phyloP scores from a whole-genome alignment of 2,329 filamentous ascomycete genomes.

The Rosellinia necatrix region DNA sequence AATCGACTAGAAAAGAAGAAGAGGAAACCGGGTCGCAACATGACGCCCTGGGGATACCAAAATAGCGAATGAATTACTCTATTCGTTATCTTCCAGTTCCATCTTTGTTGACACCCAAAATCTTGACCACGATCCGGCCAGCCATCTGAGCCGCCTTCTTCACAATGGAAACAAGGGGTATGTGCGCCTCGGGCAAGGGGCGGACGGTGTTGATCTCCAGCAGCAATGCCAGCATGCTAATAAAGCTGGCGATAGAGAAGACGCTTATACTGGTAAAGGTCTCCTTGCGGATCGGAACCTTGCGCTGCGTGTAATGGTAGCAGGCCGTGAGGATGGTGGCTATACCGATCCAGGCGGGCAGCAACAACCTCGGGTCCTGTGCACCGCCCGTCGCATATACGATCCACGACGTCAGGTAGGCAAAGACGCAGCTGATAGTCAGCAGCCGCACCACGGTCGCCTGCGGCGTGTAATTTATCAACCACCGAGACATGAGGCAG shows the following conservation, averaged over 20 bases:
- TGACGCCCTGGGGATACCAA: neutral
- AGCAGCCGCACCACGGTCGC: conserved; percentile 80
- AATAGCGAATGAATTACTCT: neutral
- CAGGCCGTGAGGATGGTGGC: conserved; percentile 74
- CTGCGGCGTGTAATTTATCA: conserved; percentile 81
- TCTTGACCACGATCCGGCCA: conserved; percentile 32
- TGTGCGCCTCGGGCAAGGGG: conserved; percentile 59
- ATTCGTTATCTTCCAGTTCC: conserved; percentile 8
- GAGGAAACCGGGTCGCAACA: neutral
- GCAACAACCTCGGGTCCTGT: conserved; percentile 69
- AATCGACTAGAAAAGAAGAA: neutral
- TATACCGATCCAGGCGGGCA: conserved; percentile 79
- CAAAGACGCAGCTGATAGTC: conserved; percentile 74
- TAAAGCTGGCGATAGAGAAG: conserved; percentile 76
- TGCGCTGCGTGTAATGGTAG: conserved; percentile 78
- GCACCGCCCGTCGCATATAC: conserved; percentile 73
- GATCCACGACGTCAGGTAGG: conserved; percentile 74
- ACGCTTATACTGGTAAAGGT: conserved; percentile 77
- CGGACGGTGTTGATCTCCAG: conserved; percentile 68
- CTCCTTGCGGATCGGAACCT: conserved; percentile 79
- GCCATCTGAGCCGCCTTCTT: conserved; percentile 31
- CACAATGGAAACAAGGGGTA: conserved; percentile 34
- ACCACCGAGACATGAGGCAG: conserved; percentile 84
- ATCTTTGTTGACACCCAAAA: conserved; percentile 37
- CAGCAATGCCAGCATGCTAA: conserved; percentile 73